Percentiles rank a stretch among this genome's conserved stretches.
Conservation (phyloP, 495 filamentous ascomycete species). For the Penicillium odoratum region DNA sequence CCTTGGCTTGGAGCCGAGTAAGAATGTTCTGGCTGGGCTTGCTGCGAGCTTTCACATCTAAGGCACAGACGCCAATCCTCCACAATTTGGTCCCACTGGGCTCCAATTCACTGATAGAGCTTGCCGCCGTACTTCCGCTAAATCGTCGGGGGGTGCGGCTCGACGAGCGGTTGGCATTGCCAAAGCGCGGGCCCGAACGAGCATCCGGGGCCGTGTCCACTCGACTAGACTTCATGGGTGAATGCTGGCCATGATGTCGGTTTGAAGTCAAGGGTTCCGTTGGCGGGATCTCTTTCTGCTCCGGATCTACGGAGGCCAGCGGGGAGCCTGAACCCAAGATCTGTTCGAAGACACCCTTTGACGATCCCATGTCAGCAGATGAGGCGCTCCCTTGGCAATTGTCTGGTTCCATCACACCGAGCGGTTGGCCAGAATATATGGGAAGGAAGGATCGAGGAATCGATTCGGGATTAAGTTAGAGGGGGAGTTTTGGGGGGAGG, state of each 20-base stretch:
- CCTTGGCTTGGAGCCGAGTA: slow-evolving; percentile 82
- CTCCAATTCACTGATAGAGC: slow-evolving; percentile 56
- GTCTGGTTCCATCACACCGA: slow-evolving; percentile 24
- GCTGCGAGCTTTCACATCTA: slow-evolving; percentile 94
- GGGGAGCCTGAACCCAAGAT: slow-evolving; percentile 6
- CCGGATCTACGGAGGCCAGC: slow-evolving; percentile 9
- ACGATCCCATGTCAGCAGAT: slow-evolving; percentile 29
- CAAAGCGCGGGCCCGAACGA: slow-evolving; percentile 21
- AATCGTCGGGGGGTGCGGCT: slow-evolving; percentile 73
- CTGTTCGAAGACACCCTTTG: slow-evolving; percentile 16
- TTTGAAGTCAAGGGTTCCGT: slow-evolving; percentile 16
- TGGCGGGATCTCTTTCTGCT: slow-evolving; percentile 21
- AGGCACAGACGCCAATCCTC: slow-evolving; percentile 87
- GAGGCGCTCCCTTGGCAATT: slow-evolving; percentile 38
- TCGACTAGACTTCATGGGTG: slow-evolving; percentile 18
- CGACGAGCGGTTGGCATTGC: slow-evolving; percentile 60
- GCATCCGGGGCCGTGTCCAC: slow-evolving; percentile 26
- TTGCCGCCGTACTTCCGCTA: slow-evolving; percentile 73
- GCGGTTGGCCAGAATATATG: slow-evolving; percentile 55
- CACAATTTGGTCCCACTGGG: slow-evolving; percentile 43
- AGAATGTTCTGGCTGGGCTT: slow-evolving; percentile 95
- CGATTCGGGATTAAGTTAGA: background rate
- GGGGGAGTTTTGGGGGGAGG: background rate
- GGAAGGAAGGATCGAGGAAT: slow-evolving; percentile 49
- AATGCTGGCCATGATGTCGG: slow-evolving; percentile 13